A percentile compares a stretch with the other conserved stretches of the same genome.
phyloP scores from a whole-genome alignment of 306 rosid genomes.

The Styphnolobium japonicum region DNA sequence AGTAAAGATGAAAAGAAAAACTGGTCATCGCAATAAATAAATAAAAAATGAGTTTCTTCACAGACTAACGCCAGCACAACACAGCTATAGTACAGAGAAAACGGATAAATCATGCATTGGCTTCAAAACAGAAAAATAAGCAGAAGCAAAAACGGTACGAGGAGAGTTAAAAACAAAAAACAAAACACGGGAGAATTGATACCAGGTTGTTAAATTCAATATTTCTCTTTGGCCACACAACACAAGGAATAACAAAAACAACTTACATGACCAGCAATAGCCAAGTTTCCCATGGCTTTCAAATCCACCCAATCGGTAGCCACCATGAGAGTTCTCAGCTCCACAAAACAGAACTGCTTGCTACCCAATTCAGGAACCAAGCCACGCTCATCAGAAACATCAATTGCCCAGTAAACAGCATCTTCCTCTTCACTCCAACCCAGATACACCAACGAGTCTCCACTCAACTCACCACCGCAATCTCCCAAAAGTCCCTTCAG shows the following conservation, averaged over 20 bases:
- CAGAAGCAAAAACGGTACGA: not conserved
- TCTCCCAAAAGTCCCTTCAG: constrained; percentile 33
- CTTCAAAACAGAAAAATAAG: not conserved
- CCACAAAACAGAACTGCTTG: constrained; percentile 55
- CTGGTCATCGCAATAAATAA: no score
- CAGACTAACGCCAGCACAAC: not conserved
- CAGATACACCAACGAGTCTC: constrained; percentile 65
- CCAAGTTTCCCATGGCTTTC: constrained; percentile 60
- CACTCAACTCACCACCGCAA: constrained; percentile 38
- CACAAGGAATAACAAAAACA: not conserved
- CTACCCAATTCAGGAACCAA: constrained; percentile 44
- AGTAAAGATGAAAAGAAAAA: not conserved
- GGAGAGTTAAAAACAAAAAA: not conserved
- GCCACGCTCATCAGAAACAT: constrained; percentile 50
- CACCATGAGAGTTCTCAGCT: constrained; percentile 83
- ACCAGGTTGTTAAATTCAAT: not conserved
- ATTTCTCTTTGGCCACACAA: not conserved
- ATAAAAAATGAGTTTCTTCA: no score
- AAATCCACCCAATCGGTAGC: constrained; percentile 87
- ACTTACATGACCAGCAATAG: constrained; percentile 94
- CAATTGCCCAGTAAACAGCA: constrained; percentile 72
- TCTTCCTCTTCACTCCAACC: constrained; percentile 60
- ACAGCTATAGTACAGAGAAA: not conserved
- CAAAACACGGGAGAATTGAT: not conserved
- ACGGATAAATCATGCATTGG: not conserved